A percentile compares a stretch with the other conserved stretches of the same genome.
Evolutionary conservation across 139 green algal species (phyloP).

Genomic region (Chlamydomonas eustigma): DNA sequence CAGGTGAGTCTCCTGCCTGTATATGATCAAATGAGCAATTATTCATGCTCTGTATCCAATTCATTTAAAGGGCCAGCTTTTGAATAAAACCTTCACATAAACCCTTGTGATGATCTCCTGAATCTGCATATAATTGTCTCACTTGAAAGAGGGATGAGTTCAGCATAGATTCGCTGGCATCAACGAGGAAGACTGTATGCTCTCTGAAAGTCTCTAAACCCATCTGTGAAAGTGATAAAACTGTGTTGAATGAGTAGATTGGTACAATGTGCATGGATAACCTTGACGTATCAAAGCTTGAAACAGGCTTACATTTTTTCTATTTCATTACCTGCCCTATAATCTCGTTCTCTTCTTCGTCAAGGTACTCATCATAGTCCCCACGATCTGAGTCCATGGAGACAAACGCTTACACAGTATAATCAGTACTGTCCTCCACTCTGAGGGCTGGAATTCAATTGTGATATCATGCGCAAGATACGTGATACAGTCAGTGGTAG

Average conservation of each 20-base stretch:
- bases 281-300: background rate
- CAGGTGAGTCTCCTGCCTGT: background rate
- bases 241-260: too few relatives aligned
- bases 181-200: conserved; percentile 1
- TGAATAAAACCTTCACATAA: background rate
- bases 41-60: background rate
- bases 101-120: background rate
- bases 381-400: background rate
- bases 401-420: too few relatives aligned
- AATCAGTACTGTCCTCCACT: too few relatives aligned
- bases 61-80: background rate
- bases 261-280: conserved; percentile 5
- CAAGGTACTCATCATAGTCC: background rate
- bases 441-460: too few relatives aligned
- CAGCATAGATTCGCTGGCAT: conserved; percentile 8
- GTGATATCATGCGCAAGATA: too few relatives aligned
- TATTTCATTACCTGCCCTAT: background rate
- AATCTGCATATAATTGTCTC: background rate
- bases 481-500: too few relatives aligned
- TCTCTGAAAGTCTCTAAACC: background rate
- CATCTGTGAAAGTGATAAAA: background rate
- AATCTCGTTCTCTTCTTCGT: background rate
- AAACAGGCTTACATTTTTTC: background rate
- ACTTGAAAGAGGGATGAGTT: too few relatives aligned
- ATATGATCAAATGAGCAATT: background rate